Percentiles rank a stretch among this genome's conserved stretches.
Conservation (phyloP, 108 stramenopile genomes). For the Seminavis robusta region DNA sequence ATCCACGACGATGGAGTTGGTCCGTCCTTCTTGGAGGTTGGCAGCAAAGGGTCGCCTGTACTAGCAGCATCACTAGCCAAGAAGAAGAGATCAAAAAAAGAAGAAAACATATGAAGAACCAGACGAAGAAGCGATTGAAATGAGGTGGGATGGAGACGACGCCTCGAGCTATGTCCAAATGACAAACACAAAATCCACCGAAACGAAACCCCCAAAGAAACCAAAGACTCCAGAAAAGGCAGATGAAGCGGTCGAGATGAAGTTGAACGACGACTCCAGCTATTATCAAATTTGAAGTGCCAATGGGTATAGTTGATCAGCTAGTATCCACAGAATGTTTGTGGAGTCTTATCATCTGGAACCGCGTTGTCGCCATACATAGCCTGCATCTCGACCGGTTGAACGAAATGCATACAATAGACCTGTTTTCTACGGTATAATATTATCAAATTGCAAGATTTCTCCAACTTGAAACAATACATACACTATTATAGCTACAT, state of each 20-base stretch:
- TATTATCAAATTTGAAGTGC: no score
- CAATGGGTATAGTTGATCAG: no score
- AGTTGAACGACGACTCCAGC: no score
- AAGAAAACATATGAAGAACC: background rate
- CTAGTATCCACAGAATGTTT: background rate
- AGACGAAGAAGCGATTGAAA: background rate
- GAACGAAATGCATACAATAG: slow-evolving; percentile 18
- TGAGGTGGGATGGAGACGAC: background rate
- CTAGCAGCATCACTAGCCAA: background rate
- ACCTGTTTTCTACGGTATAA: no score
- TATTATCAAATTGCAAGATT: no score
- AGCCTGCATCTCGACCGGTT: background rate
- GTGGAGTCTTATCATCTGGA: background rate
- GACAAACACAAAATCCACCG: background rate
- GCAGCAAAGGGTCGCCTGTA: no score
- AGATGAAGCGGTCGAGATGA: background rate
- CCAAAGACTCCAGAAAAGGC: background rate
- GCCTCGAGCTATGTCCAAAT: background rate
- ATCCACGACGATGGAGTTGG: no score
- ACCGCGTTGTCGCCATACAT: background rate
- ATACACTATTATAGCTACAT: no score
- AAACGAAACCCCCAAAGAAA: background rate
- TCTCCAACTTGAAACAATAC: no score
- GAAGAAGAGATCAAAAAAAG: slow-evolving; percentile 3
- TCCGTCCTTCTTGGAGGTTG: no score